Base-by-base conservation (phyloP, 768 basidiomycete genomes). In the Amyloporia xantha region DNA sequence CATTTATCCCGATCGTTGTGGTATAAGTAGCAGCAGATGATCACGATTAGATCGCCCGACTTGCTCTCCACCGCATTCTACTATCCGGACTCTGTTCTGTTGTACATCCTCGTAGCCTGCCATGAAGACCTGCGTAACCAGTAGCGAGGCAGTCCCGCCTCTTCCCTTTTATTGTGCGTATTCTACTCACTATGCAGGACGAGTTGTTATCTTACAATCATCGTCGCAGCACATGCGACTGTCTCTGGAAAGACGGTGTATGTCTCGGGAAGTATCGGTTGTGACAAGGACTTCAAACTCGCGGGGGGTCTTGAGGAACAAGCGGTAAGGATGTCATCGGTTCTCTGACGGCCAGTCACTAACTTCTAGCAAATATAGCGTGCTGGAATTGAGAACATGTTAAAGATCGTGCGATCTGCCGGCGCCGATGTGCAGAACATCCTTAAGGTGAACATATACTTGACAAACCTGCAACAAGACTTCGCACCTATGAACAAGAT, bases 201-300 rank as follows among this genome's bases (percentile, higher is more conserved):
- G 26, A 33, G 28, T 10, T 21, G 25, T 26, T n/a, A 35, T 23
- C 21, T 13, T 5, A 35, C 30, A 20, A 7, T n/a, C n/a, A n/a
- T 25, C n/a, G 39, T 6, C 43, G n/a, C 51, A 70, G 68, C 70
- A 17, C 70, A 71, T 51, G 70, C 61, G 1, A 60, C 66, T n/a
- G 57, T 68, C 38, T 69, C 68, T 4, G 56, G 55, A 15, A 61
- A 64, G 10, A 61, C 48, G 6, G 60, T 71, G 11, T 73, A 72
- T n/a, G 65, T 69, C 21, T 73, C 71, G 9, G 71, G 71, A 1
- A 71, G 61, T 54, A 62, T 73, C 41, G 71, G 71, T 15, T 64
- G 59, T 43, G 56, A 63, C 33, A 37, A 39, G 1, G 66, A 71
- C 7, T 49, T 55, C 47, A 54, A 55, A 48, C 54, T 74, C 41